phyloP scores from a whole-genome alignment of 2,329 filamentous ascomycete species.

The Exophiala spinifera region DNA sequence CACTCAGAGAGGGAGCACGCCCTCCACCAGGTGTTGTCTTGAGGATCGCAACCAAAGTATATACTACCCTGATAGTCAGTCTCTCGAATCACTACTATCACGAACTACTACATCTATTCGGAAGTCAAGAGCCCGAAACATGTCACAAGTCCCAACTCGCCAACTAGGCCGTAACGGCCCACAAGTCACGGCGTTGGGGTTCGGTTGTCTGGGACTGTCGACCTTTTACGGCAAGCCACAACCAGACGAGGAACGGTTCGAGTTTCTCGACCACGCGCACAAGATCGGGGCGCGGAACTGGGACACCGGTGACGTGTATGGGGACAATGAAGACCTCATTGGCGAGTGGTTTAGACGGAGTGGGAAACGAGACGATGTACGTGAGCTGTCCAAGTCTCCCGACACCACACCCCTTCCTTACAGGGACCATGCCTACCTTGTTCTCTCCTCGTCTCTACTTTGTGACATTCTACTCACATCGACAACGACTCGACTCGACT shows the following conservation, averaged over 20 bases:
- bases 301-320: slow-evolving; percentile 37
- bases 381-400: neutral
- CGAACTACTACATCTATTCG: too few relatives aligned
- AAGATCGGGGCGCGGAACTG: slow-evolving; percentile 45
- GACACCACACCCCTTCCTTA: neutral
- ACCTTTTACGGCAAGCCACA: slow-evolving; percentile 31
- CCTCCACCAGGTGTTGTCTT: too few relatives aligned
- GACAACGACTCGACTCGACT: too few relatives aligned
- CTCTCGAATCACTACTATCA: too few relatives aligned
- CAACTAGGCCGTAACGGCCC: slow-evolving; percentile 31
- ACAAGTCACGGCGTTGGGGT: slow-evolving; percentile 30
- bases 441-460: too few relatives aligned
- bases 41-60: too few relatives aligned
- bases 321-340: slow-evolving; percentile 12
- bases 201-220: slow-evolving; percentile 29
- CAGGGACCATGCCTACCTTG: too few relatives aligned
- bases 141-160: slow-evolving; percentile 22
- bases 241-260: slow-evolving; percentile 44
- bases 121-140: too few relatives aligned
- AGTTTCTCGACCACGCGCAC: slow-evolving; percentile 45
- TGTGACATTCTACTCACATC: too few relatives aligned
- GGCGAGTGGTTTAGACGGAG: slow-evolving; percentile 39
- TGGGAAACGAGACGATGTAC: slow-evolving; percentile 32
- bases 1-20: too few relatives aligned
- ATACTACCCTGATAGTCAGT: too few relatives aligned